phyloP scores from a whole-genome alignment of 805 yeast species.

The Candida corydali region DNA sequence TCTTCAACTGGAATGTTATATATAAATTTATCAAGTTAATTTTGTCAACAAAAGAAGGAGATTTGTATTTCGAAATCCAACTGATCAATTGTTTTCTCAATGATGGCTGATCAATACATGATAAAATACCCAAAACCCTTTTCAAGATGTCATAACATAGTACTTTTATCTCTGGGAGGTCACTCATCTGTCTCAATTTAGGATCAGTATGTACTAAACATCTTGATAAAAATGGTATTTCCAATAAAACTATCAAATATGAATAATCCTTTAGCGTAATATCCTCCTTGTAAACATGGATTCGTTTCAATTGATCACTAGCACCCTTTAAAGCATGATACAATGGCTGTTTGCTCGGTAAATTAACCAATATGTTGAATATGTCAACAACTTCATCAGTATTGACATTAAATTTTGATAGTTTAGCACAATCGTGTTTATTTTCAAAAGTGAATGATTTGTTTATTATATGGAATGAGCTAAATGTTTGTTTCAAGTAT shows the following conservation, averaged over 20 bases:
- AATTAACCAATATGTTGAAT: slow-evolving; percentile 41
- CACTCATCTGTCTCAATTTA: slow-evolving; percentile 22
- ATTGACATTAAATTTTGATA: slow-evolving; percentile 47
- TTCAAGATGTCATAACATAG: slow-evolving; percentile 68
- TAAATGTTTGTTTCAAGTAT: slow-evolving; percentile 45
- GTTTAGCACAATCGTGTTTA: slow-evolving; percentile 29
- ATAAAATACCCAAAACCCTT: slow-evolving; percentile 62
- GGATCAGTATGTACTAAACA: slow-evolving; percentile 35
- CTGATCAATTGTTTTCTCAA: slow-evolving; percentile 43
- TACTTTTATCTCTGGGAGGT: slow-evolving; percentile 49
- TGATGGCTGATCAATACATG: slow-evolving; percentile 41
- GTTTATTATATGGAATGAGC: slow-evolving; percentile 45
- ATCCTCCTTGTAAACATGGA: slow-evolving; percentile 34
- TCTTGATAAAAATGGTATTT: slow-evolving; percentile 58
- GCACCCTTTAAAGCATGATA: slow-evolving; percentile 51
- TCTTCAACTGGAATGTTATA: slow-evolving; percentile 69
- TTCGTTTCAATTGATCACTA: slow-evolving; percentile 47
- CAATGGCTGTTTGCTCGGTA: slow-evolving; percentile 63
- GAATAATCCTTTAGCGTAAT: slow-evolving; percentile 41
- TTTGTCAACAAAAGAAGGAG: slow-evolving; percentile 43
- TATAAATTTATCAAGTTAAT: slow-evolving; percentile 71
- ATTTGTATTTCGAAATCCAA: slow-evolving; percentile 51
- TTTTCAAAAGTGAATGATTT: slow-evolving; percentile 46
- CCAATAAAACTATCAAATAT: slow-evolving; percentile 65
- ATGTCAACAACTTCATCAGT: slow-evolving; percentile 42